phyloP scores from a whole-genome alignment of 2,329 filamentous ascomycete genomes.

The Penicillium sclerotiorum region DNA sequence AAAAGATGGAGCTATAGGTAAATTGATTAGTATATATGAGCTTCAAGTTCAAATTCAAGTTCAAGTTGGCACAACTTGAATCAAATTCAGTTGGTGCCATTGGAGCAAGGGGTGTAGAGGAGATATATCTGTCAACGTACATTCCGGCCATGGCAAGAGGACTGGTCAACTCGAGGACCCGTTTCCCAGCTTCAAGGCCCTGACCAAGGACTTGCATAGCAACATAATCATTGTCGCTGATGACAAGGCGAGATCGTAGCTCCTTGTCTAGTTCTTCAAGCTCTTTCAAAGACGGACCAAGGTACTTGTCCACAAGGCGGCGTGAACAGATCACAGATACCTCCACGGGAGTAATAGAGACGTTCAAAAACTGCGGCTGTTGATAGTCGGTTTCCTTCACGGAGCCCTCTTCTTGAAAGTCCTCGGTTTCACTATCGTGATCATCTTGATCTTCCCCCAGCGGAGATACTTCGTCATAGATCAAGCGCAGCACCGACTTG shows the following conservation, averaged over 20 bases:
- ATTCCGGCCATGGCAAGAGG: constrained; percentile 90
- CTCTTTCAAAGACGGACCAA: constrained; percentile 68
- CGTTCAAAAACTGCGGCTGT: constrained; percentile 82
- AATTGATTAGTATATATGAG: constrained; percentile 12
- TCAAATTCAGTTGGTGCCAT: no score
- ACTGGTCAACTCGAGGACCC: constrained; percentile 87
- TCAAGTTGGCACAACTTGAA: no score
- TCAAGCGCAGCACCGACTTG: constrained; percentile 81
- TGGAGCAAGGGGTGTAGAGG: not conserved
- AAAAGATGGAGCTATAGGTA: constrained; percentile 79
- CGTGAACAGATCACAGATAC: constrained; percentile 89
- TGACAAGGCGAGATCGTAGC: constrained; percentile 61
- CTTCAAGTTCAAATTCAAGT: no score
- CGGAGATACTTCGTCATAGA: constrained; percentile 64
- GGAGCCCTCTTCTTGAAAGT: constrained; percentile 29
- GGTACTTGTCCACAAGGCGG: constrained; percentile 71
- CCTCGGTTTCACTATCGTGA: constrained; percentile 41
- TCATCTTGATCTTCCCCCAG: constrained; percentile 45
- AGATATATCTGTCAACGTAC: constrained; percentile 43
- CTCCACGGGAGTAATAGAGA: constrained; percentile 89
- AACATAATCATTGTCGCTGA: constrained; percentile 82
- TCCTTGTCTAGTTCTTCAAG: constrained; percentile 53
- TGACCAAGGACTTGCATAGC: constrained; percentile 89
- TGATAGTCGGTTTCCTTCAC: constrained; percentile 43
- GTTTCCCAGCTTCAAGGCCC: constrained; percentile 85